Base-by-base conservation (phyloP, 441 rosid genomes). In the Adansonia madagascariensis region DNA sequence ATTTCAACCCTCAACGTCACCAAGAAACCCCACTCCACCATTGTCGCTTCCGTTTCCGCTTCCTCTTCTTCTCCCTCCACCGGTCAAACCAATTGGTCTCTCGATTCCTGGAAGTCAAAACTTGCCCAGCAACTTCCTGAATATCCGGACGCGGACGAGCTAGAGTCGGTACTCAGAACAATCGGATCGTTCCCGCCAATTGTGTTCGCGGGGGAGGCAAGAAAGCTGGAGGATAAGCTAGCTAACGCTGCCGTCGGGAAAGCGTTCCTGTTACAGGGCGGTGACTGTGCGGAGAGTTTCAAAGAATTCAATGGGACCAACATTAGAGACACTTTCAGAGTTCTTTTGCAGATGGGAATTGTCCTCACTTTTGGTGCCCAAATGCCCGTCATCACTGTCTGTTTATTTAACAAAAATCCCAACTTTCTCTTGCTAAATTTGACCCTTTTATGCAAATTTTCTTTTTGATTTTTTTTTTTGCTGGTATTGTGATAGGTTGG, bases 171-270 rank as follows among this genome's bases (percentile, higher is more conserved):
- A 18, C 84, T 92, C 2, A 71, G 78, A 22, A 87, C 90, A 12
- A 86, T 92, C 27, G 84, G 55, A 8, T 81, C 82, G 18, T 92
- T 90, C 82, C 97, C 97, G 53, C 97, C 18, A 71, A 87, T 92
- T 78, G 97, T 92, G 57, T 92, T 91, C 80, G 94, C 94, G 10
- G 97, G 94, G 17, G 97, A 92, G 83, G 97, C 97, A 10, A 82
- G 97, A 39, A 80, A 79, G 79, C 86, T 92, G 3, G 93, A 92
- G 82, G 93, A 89, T 20, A 82, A 82, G 6, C 81, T 90, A 8
- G 94, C 90, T 0, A 80, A 79, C 63, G 91, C 91, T 1, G 89
- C 91, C 49, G 81, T 85, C 1, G 89, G 91, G 60, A 81, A 82
- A 15, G 89, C 89, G 24, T 88, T 88, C 64, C 73, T 88, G 46